A percentile compares a stretch with the other conserved stretches of the same genome.
These are phyloP conservation scores for Fusarium continuum DNA, from an alignment of 2,329 filamentous ascomycete genomes.

Conservation along the genomic window DNA sequence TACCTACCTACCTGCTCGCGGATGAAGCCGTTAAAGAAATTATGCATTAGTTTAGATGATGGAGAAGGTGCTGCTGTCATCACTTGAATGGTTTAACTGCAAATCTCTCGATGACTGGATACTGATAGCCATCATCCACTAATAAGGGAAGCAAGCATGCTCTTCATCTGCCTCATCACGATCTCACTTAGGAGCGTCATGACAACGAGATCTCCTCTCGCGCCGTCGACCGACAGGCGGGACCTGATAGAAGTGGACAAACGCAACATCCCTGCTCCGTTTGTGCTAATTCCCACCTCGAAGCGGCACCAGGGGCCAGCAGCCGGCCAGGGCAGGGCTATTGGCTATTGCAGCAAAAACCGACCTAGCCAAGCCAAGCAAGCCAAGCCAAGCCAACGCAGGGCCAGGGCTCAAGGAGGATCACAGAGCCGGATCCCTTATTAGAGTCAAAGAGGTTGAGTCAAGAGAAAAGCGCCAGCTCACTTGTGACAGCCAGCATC, in stretches of 20 bases:
- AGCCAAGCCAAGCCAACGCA: slow-evolving; percentile 16
- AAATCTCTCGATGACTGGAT: not conserved
- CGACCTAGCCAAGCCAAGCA: slow-evolving; percentile 15
- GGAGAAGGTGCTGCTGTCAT: not conserved
- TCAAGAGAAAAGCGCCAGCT: slow-evolving; percentile 4
- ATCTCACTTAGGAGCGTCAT: slow-evolving; percentile 21
- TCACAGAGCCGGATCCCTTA: slow-evolving; percentile 1
- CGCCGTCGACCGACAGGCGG: slow-evolving; percentile 28
- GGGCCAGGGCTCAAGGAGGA: not conserved
- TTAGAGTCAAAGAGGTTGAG: not conserved
- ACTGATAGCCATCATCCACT: not conserved
- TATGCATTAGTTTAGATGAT: not conserved
- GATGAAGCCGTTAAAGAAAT: not conserved
- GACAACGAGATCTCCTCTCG: slow-evolving; percentile 25
- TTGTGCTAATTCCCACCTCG: slow-evolving; percentile 3
- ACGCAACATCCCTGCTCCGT: slow-evolving; percentile 16
- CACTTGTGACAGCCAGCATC: slow-evolving; percentile 10
- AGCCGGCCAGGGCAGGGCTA: slow-evolving; percentile 16
- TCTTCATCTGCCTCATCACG: slow-evolving; percentile 10
- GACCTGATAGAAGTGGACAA: slow-evolving; percentile 18
- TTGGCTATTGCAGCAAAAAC: slow-evolving; percentile 19
- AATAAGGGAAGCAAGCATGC: not conserved
- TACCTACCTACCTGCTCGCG: not conserved
- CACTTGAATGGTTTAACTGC: not conserved
- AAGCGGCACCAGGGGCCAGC: slow-evolving; percentile 20